Conservation (phyloP, 352 stramenopile species). For the Globisporangium orthogonon region DNA sequence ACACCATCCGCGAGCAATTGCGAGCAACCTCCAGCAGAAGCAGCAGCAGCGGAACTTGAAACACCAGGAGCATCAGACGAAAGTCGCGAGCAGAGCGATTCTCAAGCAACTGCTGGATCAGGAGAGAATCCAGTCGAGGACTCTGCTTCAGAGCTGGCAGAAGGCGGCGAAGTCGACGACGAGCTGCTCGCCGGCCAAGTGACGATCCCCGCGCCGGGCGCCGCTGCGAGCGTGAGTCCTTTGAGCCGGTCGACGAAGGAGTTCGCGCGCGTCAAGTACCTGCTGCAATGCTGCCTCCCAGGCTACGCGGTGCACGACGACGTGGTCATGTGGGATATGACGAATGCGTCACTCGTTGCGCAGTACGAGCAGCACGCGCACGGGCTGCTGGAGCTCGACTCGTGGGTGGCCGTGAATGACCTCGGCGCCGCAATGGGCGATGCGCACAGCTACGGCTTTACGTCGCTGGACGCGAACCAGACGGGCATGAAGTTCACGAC, state of each 20-base stretch:
- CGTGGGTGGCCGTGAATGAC: constrained; percentile 66
- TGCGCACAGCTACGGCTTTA: constrained; percentile 48
- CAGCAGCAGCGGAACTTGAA: neutral
- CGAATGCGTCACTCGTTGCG: constrained; percentile 39
- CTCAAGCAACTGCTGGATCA: neutral
- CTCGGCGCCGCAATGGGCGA: constrained; percentile 52
- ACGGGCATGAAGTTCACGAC: constrained; percentile 64
- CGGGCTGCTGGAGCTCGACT: constrained; percentile 63
- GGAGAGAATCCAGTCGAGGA: neutral
- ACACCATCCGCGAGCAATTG: neutral
- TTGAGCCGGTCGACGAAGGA: constrained; percentile 42
- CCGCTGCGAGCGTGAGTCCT: constrained; percentile 39
- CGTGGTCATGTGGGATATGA: constrained; percentile 69
- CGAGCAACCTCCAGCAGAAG: neutral
- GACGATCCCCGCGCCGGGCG: constrained; percentile 26
- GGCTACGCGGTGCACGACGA: constrained; percentile 48
- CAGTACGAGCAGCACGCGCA: constrained; percentile 49
- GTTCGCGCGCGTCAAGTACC: constrained; percentile 54
- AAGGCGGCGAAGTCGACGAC: constrained; percentile 6
- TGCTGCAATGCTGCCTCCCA: constrained; percentile 55
- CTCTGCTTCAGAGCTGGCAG: neutral
- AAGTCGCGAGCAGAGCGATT: neutral
- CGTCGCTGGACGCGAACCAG: constrained; percentile 32
- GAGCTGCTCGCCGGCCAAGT: neutral
- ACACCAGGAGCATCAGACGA: no score